Evolutionary conservation across 1,139 yeast species (phyloP), one percentile per base, ranked within the genome.

Genomic region (Kurtzmaniella quercitrusa): DNA sequence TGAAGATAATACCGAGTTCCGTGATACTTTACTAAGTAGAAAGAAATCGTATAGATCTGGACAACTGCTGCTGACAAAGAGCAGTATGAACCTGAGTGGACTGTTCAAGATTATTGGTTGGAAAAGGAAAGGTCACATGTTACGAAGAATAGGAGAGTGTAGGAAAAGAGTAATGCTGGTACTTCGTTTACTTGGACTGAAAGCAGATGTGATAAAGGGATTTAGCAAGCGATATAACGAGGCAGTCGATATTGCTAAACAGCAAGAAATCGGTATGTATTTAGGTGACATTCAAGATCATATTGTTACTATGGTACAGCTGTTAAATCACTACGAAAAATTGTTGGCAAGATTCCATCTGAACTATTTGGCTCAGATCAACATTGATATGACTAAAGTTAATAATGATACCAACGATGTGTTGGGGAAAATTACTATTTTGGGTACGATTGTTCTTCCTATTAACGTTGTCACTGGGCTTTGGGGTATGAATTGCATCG

Each of bases 401-500:
- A 93, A 91, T 64, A 93, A 93, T 57, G 97, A 91, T 55, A 91
- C 95, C 77, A 93, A 93, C 62, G 98, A 93, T 58, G 96, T 91
- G 3, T 76, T 93, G 57, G 96, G 97, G 3, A 88, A 91, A 59
- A 88, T 93, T 46, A 89, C 98, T 6, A 85, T 93, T 37, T 68
- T 93, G 50, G 98, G 98, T 75, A 90, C 98, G 0, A 87, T 93
- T 48, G 96, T 93, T 8, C 70, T 93, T 48, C 98, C 98, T 2
- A 79, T 93, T 75, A 93, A 93, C 60, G 88, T 93, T 45, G 84
- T 93, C 19, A 93, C 98, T 1, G 98, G 98, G 25, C 70, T 93
- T 43, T 93, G 98, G 98, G 98, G 98, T 48, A 93, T 93, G 98
- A 93, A 93, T 67, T 95, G 95, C 51, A 54, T 87, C 10, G 98